Evolutionary conservation across 2,329 filamentous ascomycete genomes (phyloP).

Genomic region (Trichoderma breve): DNA sequence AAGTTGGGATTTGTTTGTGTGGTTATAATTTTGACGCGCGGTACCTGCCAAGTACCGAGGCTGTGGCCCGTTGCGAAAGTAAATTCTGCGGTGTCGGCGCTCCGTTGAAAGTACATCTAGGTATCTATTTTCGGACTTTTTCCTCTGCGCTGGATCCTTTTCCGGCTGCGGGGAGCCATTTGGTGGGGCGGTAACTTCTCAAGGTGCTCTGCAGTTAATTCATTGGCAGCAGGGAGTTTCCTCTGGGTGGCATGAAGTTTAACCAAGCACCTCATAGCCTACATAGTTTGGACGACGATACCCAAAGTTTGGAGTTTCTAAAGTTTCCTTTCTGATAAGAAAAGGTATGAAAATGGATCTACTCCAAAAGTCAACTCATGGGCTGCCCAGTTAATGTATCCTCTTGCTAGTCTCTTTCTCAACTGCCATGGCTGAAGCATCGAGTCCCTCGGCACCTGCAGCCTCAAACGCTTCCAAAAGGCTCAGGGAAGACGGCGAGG

Average conservation of each 20-base stretch:
- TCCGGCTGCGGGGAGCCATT: conserved; percentile 5
- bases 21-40: not conserved
- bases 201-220: not conserved
- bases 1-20: not conserved
- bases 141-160: not conserved
- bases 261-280: not conserved
- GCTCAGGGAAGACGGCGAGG: conserved; percentile 45
- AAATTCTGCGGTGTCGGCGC: not conserved
- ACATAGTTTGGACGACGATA: not conserved
- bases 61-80: not conserved
- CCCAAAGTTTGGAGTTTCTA: not conserved
- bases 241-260: not conserved
- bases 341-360: not conserved
- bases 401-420: not conserved
- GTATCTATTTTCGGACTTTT: conserved; percentile 6
- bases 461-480: conserved; percentile 35
- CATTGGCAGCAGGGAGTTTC: not conserved
- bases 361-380: not conserved
- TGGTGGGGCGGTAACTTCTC: not conserved
- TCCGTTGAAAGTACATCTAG: not conserved
- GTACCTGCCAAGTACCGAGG: conserved; percentile 5
- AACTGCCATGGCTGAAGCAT: conserved; percentile 21
- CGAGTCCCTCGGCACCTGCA: conserved; percentile 23
- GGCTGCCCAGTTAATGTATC: not conserved
- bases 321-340: not conserved